Evolutionary conservation across 75 land plant genomes (phyloP).

Genomic region (Isoetes taiwanensis): DNA sequence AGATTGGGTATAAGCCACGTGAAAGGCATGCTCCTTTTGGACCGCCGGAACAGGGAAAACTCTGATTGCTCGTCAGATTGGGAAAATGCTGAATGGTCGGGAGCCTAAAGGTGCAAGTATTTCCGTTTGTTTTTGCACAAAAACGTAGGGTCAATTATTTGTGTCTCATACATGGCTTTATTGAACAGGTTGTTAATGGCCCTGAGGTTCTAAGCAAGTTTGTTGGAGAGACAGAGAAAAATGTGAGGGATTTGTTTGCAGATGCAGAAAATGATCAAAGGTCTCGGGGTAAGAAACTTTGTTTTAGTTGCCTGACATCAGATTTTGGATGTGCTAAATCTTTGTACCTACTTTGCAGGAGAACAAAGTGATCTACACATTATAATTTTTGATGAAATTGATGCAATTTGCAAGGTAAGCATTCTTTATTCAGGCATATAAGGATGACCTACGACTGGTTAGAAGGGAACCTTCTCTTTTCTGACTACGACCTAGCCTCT

Average conservation of each 20-base stretch:
- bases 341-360: conserved; percentile 52
- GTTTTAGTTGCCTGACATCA: too few species aligned
- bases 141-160: too few species aligned
- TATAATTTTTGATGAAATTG: conserved; percentile 98
- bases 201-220: conserved; percentile 98
- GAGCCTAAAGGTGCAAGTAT: conserved; percentile 69
- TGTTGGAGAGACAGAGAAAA: conserved; percentile 99
- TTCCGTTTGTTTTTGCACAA: neutral
- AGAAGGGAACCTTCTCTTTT: neutral
- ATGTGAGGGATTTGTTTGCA: conserved; percentile 96
- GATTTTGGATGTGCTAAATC: too few species aligned
- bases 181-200: conserved; percentile 98
- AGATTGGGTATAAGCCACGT: conserved; percentile 97
- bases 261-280: conserved; percentile 96
- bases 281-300: conserved; percentile 51
- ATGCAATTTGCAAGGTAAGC: conserved; percentile 99
- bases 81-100: conserved; percentile 88
- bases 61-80: conserved; percentile 97
- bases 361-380: conserved; percentile 97
- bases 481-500: neutral
- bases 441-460: neutral
- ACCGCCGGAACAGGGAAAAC: conserved; percentile 99
- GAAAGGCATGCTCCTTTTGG: conserved; percentile 86
- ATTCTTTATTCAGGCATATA: neutral
- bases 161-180: too few species aligned